These are phyloP conservation scores for Anisogramma anomala DNA, from an alignment of 2,329 filamentous ascomycete species.

Conservation along the genomic window DNA sequence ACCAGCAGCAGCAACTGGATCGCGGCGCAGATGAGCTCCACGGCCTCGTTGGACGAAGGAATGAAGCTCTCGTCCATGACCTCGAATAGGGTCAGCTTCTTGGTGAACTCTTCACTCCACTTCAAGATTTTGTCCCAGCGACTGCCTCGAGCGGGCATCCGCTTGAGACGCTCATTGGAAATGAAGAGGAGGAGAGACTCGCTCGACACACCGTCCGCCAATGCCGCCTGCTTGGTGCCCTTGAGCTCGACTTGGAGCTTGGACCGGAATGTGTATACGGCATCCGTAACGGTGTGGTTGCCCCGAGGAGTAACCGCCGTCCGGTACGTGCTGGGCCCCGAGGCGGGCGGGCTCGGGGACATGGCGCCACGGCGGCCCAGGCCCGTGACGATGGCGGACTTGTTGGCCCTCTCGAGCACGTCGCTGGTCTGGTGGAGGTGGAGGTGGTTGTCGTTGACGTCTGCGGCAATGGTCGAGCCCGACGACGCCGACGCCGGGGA, in stretches of 20 bases:
- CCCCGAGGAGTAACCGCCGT: constrained; percentile 10
- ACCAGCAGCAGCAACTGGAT: constrained; percentile 14
- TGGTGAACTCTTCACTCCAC: constrained; percentile 14
- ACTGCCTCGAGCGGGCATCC: constrained; percentile 14
- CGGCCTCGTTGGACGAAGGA: constrained; percentile 14
- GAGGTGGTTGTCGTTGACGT: too few relatives aligned
- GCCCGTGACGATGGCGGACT: too few relatives aligned
- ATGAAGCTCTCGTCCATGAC: constrained; percentile 13
- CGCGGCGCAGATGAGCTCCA: constrained; percentile 13
- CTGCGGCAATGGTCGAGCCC: constrained; percentile 12
- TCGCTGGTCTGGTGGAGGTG: too few relatives aligned
- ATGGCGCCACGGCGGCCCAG: constrained; percentile 7
- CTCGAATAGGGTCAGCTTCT: constrained; percentile 14
- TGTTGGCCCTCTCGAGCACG: too few relatives aligned
- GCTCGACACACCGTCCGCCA: constrained; percentile 13
- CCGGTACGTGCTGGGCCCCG: constrained; percentile 6
- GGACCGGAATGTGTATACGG: constrained; percentile 9
- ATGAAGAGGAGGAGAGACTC: constrained; percentile 13
- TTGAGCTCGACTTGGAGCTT: constrained; percentile 14
- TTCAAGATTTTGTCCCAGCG: constrained; percentile 15
- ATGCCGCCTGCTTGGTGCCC: constrained; percentile 9
- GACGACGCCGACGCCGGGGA: constrained; percentile 12
- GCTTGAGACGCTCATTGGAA: constrained; percentile 13
- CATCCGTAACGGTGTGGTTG: constrained; percentile 14
- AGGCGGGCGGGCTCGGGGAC: constrained; percentile 10